phyloP scores from a whole-genome alignment of 352 stramenopile species.

The Phytophthora chlamydospora region DNA sequence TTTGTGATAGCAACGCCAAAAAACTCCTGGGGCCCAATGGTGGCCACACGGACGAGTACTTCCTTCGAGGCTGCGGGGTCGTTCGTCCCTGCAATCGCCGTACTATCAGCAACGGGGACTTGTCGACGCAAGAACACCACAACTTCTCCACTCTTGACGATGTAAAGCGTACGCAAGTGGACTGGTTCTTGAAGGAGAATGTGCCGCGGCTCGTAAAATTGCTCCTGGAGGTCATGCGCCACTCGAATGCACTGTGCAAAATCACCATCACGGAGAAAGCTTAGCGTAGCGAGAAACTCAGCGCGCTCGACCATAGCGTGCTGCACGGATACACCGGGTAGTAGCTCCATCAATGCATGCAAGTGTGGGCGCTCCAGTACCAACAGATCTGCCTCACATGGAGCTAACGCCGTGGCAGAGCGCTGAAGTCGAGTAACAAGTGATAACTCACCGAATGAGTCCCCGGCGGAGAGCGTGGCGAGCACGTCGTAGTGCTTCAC shows the following conservation, averaged over 20 bases:
- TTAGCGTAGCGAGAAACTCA: conserved; percentile 64
- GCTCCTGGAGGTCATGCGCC: conserved; percentile 68
- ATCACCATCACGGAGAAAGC: conserved; percentile 62
- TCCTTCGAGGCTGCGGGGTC: conserved; percentile 19
- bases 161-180: conserved; percentile 62
- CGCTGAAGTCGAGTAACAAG: conserved; percentile 74
- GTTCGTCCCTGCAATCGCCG: conserved; percentile 4
- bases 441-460: conserved; percentile 76
- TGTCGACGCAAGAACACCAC: conserved; percentile 58
- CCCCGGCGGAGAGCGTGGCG: conserved; percentile 65
- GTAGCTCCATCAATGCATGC: conserved; percentile 32
- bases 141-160: conserved; percentile 75
- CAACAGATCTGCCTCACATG: conserved; percentile 71
- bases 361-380: conserved; percentile 75
- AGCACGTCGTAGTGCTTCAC: conserved; percentile 67
- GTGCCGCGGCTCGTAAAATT: conserved; percentile 59
- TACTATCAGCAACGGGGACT: conserved; percentile 23
- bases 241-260: conserved; percentile 80
- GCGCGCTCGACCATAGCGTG: conserved; percentile 76
- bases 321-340: conserved; percentile 70
- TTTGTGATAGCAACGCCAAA: conserved; percentile 61
- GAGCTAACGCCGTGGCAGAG: conserved; percentile 67
- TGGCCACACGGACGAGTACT: conserved; percentile 69
- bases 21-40: conserved; percentile 73
- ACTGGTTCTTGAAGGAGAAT: conserved; percentile 62